A percentile compares a stretch with the other conserved stretches of the same genome.
Evolutionary conservation across 2,329 filamentous ascomycete genomes (phyloP).

Genomic region (Calycina herbarum): DNA sequence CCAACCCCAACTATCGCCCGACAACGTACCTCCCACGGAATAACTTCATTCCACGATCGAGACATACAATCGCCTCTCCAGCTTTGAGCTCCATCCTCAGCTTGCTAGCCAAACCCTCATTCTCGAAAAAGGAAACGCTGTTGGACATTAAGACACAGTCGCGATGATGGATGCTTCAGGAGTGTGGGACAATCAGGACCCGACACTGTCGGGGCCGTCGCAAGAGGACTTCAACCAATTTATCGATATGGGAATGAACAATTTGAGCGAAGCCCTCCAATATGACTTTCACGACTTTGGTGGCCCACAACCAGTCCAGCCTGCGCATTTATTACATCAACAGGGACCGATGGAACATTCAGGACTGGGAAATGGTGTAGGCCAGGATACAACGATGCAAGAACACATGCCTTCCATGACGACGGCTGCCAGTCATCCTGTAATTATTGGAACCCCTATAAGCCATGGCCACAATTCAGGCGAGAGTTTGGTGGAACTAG

Average conservation of each 20-base stretch:
- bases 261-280: slow-evolving; percentile 53
- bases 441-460: slow-evolving; percentile 43
- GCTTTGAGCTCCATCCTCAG: not conserved
- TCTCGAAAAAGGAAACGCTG: not conserved
- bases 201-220: slow-evolving; percentile 49
- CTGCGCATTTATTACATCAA: slow-evolving; percentile 33
- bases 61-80: not conserved
- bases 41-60: slow-evolving; percentile 1
- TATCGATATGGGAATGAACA: slow-evolving; percentile 59
- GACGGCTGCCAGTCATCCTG: slow-evolving; percentile 43
- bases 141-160: slow-evolving; percentile 1
- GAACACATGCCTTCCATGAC: slow-evolving; percentile 52
- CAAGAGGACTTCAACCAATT: slow-evolving; percentile 67
- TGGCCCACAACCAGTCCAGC: slow-evolving; percentile 28
- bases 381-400: slow-evolving; percentile 41
- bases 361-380: slow-evolving; percentile 41
- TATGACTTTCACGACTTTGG: slow-evolving; percentile 62
- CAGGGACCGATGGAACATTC: slow-evolving; percentile 48
- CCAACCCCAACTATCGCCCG: slow-evolving; percentile 4
- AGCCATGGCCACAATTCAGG: slow-evolving; percentile 47
- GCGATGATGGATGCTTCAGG: slow-evolving; percentile 36
- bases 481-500: slow-evolving; percentile 59
- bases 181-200: slow-evolving; percentile 57
- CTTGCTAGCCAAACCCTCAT: not conserved
- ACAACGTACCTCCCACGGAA: not conserved